phyloP scores from a whole-genome alignment of 352 stramenopile genomes.

The Phytophthora megakarya region DNA sequence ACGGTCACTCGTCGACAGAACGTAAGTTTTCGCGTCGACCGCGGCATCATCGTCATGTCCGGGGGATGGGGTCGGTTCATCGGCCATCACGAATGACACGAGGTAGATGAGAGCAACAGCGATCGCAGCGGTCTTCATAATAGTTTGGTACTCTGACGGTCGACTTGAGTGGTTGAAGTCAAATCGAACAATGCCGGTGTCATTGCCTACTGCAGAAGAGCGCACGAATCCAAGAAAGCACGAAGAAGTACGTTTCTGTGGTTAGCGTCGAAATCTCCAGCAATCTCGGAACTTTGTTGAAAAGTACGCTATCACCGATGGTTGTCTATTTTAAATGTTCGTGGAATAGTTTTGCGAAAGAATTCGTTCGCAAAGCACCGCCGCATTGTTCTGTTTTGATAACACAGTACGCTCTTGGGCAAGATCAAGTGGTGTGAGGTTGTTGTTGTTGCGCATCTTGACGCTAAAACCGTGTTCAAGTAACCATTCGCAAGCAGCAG shows the following conservation, averaged over 20 bases:
- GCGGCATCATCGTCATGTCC: no score
- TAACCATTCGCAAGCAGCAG: constrained; percentile 65
- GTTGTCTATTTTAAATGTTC: not conserved
- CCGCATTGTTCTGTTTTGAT: constrained; percentile 39
- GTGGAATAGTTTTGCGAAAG: constrained; percentile 47
- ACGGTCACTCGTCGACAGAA: constrained; percentile 19
- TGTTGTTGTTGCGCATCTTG: constrained; percentile 70
- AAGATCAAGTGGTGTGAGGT: constrained; percentile 61
- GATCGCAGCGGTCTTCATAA: constrained; percentile 8
- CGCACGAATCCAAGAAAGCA: constrained; percentile 2
- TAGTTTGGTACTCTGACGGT: constrained; percentile 3
- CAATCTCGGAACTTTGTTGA: no score
- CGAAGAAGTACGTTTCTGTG: no score
- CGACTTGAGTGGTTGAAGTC: constrained; percentile 14
- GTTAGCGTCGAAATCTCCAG: no score
- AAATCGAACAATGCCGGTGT: constrained; percentile 20
- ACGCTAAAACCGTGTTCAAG: constrained; percentile 70
- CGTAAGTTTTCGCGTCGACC: not conserved
- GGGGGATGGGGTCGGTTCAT: constrained; percentile 8
- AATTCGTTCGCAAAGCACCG: constrained; percentile 56
- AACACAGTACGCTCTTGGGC: constrained; percentile 53
- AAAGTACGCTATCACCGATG: no score
- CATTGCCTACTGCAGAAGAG: not conserved
- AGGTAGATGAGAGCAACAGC: constrained; percentile 6
- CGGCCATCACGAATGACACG: constrained; percentile 12